Base-by-base conservation (phyloP, 2,329 filamentous ascomycete genomes). In the Epichloe glyceriae region DNA sequence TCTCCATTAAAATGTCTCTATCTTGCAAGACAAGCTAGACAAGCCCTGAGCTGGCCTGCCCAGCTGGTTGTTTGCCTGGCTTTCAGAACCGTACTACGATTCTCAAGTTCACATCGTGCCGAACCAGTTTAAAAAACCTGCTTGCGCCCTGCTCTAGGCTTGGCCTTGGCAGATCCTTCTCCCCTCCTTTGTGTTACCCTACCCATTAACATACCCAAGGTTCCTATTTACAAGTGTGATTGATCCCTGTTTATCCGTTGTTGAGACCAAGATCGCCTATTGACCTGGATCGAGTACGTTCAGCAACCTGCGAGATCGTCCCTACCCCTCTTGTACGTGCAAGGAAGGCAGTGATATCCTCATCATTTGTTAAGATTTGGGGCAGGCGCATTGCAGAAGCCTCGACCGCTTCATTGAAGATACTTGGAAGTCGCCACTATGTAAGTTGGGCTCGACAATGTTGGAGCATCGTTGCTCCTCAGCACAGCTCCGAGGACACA, bases 341-440 rank as follows among this genome's bases (percentile, higher is more conserved):
- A 34, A 19, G 33, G 20, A 34, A 19, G 33, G 20, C 26, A n/a
- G 20, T 11, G 30, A 42, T 33, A 17, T 11, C 35, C 20, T 44
- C 22, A 44, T 1, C 6, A 7, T 12, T 15, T 30, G 22, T n/a
- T 49, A 5, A 44, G 33, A 43, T 14, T 11, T 38, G 33, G 7
- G 44, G 44, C 47, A 52, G 43, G 43, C 34, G 34, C 38, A 43
- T 33, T 15, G 42, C 20, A 33, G 33, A 20, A 42, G n/a, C 42
- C n/a, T 22, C 30, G 42, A 38, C 33, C 19, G 26, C 47, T 50
- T 40, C 22, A n/a, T 19, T 37, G 37, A 40, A 50, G 53, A 38
- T 47, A 39, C 2, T 30, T 19, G 34, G 42, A 46, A 53, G 51
- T 47, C 52, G 47, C 51, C 37, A 51, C 49, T 46, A 53, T 53